A percentile compares a stretch with the other conserved stretches of the same genome.
Conservation (phyloP, 1,284 basidiomycete species). For the Cryptococcus floricola region DNA sequence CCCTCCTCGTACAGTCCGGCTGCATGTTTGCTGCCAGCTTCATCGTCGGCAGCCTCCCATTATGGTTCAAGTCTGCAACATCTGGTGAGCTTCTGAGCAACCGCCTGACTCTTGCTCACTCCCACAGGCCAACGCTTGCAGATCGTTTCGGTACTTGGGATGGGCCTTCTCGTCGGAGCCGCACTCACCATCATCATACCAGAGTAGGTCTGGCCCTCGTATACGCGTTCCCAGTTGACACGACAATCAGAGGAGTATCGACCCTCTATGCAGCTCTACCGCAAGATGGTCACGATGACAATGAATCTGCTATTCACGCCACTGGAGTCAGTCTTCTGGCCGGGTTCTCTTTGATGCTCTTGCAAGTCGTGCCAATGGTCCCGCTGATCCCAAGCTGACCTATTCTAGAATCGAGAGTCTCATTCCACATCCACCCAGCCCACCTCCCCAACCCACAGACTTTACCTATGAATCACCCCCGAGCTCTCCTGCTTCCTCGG, state of each 20-base stretch:
- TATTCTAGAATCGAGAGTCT: constrained; percentile 41
- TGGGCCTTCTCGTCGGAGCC: constrained; percentile 81
- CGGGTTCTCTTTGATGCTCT: constrained; percentile 81
- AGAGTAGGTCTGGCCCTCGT: constrained; percentile 58
- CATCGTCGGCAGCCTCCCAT: constrained; percentile 66
- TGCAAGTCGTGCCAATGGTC: constrained; percentile 54
- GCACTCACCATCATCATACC: constrained; percentile 87
- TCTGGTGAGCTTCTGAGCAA: constrained; percentile 58
- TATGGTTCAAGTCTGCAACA: constrained; percentile 60
- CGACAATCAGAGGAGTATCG: constrained; percentile 43
- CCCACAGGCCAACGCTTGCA: constrained; percentile 56
- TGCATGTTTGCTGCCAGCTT: constrained; percentile 72
- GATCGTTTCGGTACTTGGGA: constrained; percentile 64
- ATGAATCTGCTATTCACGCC: constrained; percentile 48
- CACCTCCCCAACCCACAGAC: constrained; percentile 11
- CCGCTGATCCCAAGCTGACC: neutral
- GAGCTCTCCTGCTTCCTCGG: constrained; percentile 11
- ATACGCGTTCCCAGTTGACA: neutral
- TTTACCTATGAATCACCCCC: constrained; percentile 16
- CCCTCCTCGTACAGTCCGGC: constrained; percentile 60
- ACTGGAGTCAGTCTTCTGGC: constrained; percentile 70
- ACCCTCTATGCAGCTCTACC: constrained; percentile 43
- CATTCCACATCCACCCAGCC: constrained; percentile 39
- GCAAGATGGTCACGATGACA: constrained; percentile 44
- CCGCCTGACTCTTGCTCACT: neutral